These are phyloP conservation scores for Fusarium sp. DNA, from an alignment of 2,329 filamentous ascomycete species.

Conservation along the genomic window DNA sequence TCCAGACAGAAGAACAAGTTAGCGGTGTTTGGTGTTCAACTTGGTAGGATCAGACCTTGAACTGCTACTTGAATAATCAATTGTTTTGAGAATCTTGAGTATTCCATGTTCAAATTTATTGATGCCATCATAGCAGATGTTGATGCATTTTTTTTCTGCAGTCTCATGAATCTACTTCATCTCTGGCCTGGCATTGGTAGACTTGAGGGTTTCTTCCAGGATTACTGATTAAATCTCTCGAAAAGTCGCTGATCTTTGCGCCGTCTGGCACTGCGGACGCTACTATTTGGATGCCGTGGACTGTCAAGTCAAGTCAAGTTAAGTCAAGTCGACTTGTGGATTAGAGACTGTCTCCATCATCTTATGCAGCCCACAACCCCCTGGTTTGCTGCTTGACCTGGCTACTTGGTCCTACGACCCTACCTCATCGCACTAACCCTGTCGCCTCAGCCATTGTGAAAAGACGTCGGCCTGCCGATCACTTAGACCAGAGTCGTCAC, in stretches of 20 bases:
- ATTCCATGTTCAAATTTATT: not conserved
- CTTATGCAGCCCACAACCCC: conserved; percentile 48
- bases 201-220: conserved; percentile 20
- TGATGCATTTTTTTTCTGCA: not conserved
- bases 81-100: not conserved
- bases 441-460: conserved; percentile 56
- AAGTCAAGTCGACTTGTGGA: conserved; percentile 37
- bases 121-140: not conserved
- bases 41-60: conserved; percentile 29
- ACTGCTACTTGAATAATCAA: conserved; percentile 20
- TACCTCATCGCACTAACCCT: conserved; percentile 55
- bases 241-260: conserved; percentile 40
- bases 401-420: conserved; percentile 49
- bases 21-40: conserved; percentile 1
- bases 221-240: conserved; percentile 27
- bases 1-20: conserved; percentile 14
- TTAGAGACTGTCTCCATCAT: conserved; percentile 42
- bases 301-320: conserved; percentile 45
- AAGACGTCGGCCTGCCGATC: conserved; percentile 65
- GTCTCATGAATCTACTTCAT: conserved; percentile 11
- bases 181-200: not conserved
- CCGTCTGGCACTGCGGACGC: conserved; percentile 38
- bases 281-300: conserved; percentile 43
- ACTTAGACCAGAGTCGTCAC: conserved; percentile 61
- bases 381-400: conserved; percentile 33